A percentile compares a stretch with the other conserved stretches of the same genome.
Conservation (phyloP, 345 rosid species). For the Lepidium africanum region DNA sequence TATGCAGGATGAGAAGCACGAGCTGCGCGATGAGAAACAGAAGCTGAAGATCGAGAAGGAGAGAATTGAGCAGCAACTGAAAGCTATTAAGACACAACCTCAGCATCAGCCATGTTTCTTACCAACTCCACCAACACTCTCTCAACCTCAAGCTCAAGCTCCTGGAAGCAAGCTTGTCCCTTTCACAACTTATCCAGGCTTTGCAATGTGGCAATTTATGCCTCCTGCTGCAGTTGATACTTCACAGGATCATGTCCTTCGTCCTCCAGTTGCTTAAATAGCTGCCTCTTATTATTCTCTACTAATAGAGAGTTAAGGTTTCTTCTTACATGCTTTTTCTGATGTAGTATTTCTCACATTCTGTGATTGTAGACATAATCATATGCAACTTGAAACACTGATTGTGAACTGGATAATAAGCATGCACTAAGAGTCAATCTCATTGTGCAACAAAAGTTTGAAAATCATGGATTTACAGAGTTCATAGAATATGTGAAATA, state of each 20-base stretch:
- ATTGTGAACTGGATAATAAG: constrained; percentile 12
- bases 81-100: constrained; percentile 38
- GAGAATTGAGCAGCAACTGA: constrained; percentile 51
- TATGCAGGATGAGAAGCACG: constrained; percentile 36
- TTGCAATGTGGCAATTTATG: constrained; percentile 98
- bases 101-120: constrained; percentile 48
- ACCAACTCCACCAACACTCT: constrained; percentile 45
- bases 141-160: constrained; percentile 73
- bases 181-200: constrained; percentile 70
- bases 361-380: background rate
- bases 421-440: background rate
- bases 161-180: constrained; percentile 85
- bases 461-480: background rate
- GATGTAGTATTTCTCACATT: constrained; percentile 7
- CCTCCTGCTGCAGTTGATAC: constrained; percentile 91
- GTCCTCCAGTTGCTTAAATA: constrained; percentile 77
- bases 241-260: constrained; percentile 90
- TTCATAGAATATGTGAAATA: background rate
- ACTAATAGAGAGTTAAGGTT: background rate
- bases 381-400: background rate
- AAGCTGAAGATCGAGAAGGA: constrained; percentile 82
- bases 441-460: background rate
- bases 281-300: background rate
- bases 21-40: constrained; percentile 77
- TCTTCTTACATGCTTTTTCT: background rate